Base-by-base conservation (phyloP, 495 filamentous ascomycete species). In the Daldinia vernicosa region DNA sequence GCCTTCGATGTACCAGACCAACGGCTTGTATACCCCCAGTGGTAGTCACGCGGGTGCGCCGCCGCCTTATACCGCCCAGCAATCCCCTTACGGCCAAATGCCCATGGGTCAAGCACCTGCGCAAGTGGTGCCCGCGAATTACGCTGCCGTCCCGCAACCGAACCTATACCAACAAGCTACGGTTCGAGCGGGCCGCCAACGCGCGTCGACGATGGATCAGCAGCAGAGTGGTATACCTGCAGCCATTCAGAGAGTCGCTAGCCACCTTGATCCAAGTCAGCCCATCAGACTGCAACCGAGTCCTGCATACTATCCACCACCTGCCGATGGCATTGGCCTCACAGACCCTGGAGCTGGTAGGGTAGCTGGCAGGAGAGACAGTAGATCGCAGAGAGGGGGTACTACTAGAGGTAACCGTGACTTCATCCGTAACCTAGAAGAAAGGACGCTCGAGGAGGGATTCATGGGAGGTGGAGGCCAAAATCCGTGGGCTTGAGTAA, bases 241-340 rank as follows among this genome's bases (percentile, higher is more conserved):
- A 9, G 89, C 94, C 0, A 94, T 99, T 59, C 96, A 99, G 76
- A 84, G 96, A 63, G 95, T 98, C n/a, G 94, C 94, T 11, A 97
- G 93, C 76, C 95, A 98, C 78, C 89, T 99, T 55, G 95, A 99
- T 76, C 96, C 96, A 5, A 98, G 88, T 64, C 92, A 94, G 35
- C 96, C 96, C 0, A 98, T 99, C 75, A 86, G 96, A 50, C 79
- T 97, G 40, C 96, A 99, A 76, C 96, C 96, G 6, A 97, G 93
- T 65, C 96, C 96, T 2, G 96, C 96, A 7, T 99, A 99, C 79
- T 98, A 98, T 72, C 96, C 95, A 15, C 95, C 95, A 8, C 94
- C 94, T n/a, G 88, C 92, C 2, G 95, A 97, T 67, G 94, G 93
- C 7, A 86, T 91, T 47, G 87, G 72, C 3, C 79, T 81, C 6